These are phyloP conservation scores for Claviceps arundinis DNA, from an alignment of 2,329 filamentous ascomycete species.

Conservation along the genomic window DNA sequence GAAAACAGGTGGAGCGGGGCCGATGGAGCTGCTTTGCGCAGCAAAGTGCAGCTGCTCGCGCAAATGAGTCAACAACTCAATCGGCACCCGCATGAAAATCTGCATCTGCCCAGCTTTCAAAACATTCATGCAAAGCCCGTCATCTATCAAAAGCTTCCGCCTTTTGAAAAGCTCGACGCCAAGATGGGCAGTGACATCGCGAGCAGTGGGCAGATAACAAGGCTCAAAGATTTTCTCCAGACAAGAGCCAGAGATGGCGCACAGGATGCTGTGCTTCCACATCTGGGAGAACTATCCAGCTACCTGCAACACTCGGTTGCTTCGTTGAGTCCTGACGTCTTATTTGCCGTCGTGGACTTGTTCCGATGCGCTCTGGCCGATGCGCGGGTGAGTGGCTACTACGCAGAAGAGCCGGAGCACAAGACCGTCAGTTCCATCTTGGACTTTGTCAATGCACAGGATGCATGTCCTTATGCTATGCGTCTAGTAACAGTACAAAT, in stretches of 20 bases:
- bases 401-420: constrained; percentile 60
- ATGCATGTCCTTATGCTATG: constrained; percentile 61
- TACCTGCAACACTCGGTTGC: constrained; percentile 45
- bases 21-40: constrained; percentile 51
- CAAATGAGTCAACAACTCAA: constrained; percentile 54
- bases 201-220: constrained; percentile 45
- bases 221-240: constrained; percentile 60
- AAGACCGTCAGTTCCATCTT: constrained; percentile 50
- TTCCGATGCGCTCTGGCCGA: constrained; percentile 68
- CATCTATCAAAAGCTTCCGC: constrained; percentile 64
- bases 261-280: constrained; percentile 55
- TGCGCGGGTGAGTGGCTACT: constrained; percentile 65
- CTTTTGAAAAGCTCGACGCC: constrained; percentile 64
- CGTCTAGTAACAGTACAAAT: constrained; percentile 75
- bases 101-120: constrained; percentile 59
- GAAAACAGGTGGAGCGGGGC: constrained; percentile 73
- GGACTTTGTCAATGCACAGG: constrained; percentile 40
- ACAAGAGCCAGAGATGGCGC: constrained; percentile 42
- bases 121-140: constrained; percentile 51
- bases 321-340: constrained; percentile 45
- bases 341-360: constrained; percentile 79
- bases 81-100: constrained; percentile 59
- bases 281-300: constrained; percentile 49
- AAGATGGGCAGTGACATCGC: constrained; percentile 55
- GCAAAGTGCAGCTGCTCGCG: constrained; percentile 60